Evolutionary conservation across 805 yeast genomes (phyloP), one percentile per base, ranked within the genome.

Genomic region (Komagataella ulmi): DNA sequence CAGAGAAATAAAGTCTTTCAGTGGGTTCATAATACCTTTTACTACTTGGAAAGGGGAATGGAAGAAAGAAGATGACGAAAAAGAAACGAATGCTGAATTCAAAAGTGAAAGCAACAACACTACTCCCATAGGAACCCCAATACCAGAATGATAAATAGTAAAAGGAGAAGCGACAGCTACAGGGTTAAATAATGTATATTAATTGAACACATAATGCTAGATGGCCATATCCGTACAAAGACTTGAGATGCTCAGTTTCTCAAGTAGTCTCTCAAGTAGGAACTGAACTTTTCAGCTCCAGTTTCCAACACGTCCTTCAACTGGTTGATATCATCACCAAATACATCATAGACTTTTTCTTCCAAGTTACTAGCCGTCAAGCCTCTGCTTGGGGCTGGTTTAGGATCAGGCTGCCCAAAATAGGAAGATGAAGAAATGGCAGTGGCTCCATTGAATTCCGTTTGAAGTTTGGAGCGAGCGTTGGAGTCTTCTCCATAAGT

Each of bases 401-500:
- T 66, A 49, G 74, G 75, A 56, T 85, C 83, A 24, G 81, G 87
- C 63, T 88, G 91, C 46, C 97, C 97, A 59, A 90, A 93, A 68
- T 93, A 93, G 7, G 93, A 81, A 43, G 90, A 77, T 1, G 97
- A 89, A 1, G 98, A 91, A 57, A 93, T 93, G 6, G 96, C 79
- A 48, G 86, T 83, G 1, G 98, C 95, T 52, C 91, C 93, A 54
- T 78, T 79, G 68, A 87, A 93, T 10, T 30, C 40, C 3, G 83
- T 71, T 65, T 83, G 88, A 52, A 93, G 72, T 61, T 93, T 90
- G n/a, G 77, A 63, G 56, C 76, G 76, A 1, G 97, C 97, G 66
- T 89, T 97, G 48, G 75, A 75, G 2, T 73, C 74, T 57, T 85
- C 85, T 61, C 88, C 97, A 61, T 78, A 88, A 23, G 81, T 71